These are phyloP conservation scores for Trichomonascus vanleenenianus DNA, from an alignment of 805 yeast species.

Conservation along the genomic window DNA sequence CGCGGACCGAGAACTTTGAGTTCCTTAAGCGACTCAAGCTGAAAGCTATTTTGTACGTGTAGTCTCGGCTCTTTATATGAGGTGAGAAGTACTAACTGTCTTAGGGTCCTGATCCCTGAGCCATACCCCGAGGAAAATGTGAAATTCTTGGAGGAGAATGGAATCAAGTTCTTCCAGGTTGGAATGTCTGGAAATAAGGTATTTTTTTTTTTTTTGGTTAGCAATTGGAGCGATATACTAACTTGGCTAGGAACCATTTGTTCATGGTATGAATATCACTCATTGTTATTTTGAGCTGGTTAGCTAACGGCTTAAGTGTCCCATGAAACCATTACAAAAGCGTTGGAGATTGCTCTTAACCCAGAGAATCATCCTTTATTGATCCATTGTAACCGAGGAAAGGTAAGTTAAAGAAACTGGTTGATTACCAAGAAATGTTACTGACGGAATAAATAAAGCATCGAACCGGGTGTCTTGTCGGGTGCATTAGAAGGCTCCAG, in stretches of 20 bases:
- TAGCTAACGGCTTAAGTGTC: conserved; percentile 30
- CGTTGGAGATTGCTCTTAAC: conserved; percentile 70
- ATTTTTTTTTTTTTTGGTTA: background rate
- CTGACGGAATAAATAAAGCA: conserved; percentile 33
- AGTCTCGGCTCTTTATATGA: background rate
- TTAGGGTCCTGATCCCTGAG: conserved; percentile 72
- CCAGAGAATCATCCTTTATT: conserved; percentile 87
- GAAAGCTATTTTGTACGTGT: conserved; percentile 49
- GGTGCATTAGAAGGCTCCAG: conserved; percentile 82
- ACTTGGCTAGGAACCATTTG: conserved; percentile 63
- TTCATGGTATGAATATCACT: conserved; percentile 42
- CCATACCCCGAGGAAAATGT: conserved; percentile 75
- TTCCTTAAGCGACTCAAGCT: conserved; percentile 57
- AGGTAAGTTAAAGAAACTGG: conserved; percentile 22
- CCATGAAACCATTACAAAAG: conserved; percentile 62
- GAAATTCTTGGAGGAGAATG: conserved; percentile 52
- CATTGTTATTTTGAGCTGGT: background rate
- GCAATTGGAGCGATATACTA: background rate
- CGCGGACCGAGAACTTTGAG: conserved; percentile 71
- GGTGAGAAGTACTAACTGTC: background rate
- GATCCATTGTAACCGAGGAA: conserved; percentile 94
- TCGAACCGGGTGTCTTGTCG: conserved; percentile 93
- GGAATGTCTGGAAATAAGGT: conserved; percentile 88
- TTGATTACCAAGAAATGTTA: too few species aligned
- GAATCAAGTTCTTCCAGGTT: conserved; percentile 70